Base-by-base conservation (phyloP, 768 basidiomycete genomes). In the Rhodosporidiobolus sp. region DNA sequence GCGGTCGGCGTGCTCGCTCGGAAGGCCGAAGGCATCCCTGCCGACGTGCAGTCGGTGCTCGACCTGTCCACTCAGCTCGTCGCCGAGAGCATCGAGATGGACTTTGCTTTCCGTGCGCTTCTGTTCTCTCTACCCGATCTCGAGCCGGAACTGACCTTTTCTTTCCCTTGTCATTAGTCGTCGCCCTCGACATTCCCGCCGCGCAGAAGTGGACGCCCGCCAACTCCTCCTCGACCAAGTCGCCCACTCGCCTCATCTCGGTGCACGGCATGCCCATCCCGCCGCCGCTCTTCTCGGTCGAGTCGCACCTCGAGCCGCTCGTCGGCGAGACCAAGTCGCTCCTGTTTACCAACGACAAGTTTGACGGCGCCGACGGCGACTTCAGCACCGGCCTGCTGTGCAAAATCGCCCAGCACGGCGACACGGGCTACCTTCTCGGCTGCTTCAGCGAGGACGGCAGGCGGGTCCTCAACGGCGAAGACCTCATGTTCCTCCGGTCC, bases 41-140 rank as follows among this genome's bases (percentile, higher is more conserved):
- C 48, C 35, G 65, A 66, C 12, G n/a, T 69, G n/a, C 43, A 66
- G 50, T 48, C 63, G 16, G 58, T 72, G 8, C 57, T 75, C 67
- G 70, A 75, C 52, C 70, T 75, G 22, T 69, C 74, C 56, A 69
- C 70, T 5, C 63, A 72, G 50, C 74, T 75, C 64, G 59, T 75
- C 57, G 63, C 59, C 63, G 70, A 69, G 35, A 57, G 58, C 9
- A 65, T 75, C 64, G 70, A 72, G 45, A 57, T 75, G 53, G 74
- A 75, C 48, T 75, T 69, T 35, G 28, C 63, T 19, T 72, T 63
- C 61, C 38, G 38, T 43, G 38, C 38, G 38, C 14, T 43, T 43
- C 14, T 14, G 8, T 14, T 14, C 38, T 19, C 38, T 43, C 14
- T 43, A 7, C 38, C 38, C 38, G 8, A 43, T 7, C 38, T 43